Conservation (phyloP, 2,329 filamentous ascomycete species). For the Sclerotinia minor region DNA sequence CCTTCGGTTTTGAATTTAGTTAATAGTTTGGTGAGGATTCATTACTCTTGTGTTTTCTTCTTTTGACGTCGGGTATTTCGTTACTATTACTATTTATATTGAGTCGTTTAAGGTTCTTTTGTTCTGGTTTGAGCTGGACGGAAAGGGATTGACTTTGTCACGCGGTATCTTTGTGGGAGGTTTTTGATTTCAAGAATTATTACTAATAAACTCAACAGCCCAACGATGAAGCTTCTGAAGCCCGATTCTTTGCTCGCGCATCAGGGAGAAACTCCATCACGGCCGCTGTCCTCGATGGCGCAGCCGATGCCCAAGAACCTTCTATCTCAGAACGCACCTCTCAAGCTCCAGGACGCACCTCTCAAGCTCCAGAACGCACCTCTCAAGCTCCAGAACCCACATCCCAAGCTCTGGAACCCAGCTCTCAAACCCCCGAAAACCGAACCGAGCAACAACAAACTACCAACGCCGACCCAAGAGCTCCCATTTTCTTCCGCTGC, state of each 20-base stretch:
- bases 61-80: too few relatives aligned
- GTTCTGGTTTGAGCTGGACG: too few relatives aligned
- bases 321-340: not conserved
- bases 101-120: not conserved
- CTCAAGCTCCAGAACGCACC: too few relatives aligned
- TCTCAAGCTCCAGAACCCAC: too few relatives aligned
- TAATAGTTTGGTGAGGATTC: not conserved
- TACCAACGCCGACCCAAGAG: not conserved
- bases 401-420: too few relatives aligned
- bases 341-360: too few relatives aligned
- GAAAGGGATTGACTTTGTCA: too few relatives aligned
- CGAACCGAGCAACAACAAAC: not conserved
- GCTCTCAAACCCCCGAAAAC: too few relatives aligned
- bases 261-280: not conserved
- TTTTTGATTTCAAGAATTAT: not conserved
- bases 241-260: not conserved
- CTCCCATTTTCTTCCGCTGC: slow-evolving; percentile 11
- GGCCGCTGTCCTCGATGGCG: not conserved
- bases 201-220: not conserved
- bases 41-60: not conserved
- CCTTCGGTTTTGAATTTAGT: not conserved
- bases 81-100: not conserved
- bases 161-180: too few relatives aligned
- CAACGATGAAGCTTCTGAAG: slow-evolving; percentile 15
- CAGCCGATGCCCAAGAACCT: not conserved